These are phyloP conservation scores for Neurospora sp. DNA, from an alignment of 495 filamentous ascomycete genomes.

Conservation along the genomic window DNA sequence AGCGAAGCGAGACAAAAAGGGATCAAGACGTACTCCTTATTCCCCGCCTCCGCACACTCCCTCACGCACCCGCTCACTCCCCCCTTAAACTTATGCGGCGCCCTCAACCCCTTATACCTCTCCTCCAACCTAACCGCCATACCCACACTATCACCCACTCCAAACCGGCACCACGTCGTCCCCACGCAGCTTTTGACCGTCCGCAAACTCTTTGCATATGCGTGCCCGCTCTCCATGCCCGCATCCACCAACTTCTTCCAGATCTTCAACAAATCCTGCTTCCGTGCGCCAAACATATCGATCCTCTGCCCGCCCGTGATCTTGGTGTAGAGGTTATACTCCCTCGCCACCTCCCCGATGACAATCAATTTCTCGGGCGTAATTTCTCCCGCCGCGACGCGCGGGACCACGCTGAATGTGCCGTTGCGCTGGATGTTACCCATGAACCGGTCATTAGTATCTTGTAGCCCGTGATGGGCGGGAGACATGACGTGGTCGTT, in stretches of 20 bases:
- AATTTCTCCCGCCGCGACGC: conserved; percentile 82
- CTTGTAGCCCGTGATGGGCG: conserved; percentile 69
- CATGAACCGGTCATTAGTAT: conserved; percentile 90
- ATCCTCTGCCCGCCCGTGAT: conserved; percentile 94
- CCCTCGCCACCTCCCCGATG: conserved; percentile 81
- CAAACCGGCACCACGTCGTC: conserved; percentile 90
- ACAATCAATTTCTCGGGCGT: conserved; percentile 83
- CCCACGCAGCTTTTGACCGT: conserved; percentile 95
- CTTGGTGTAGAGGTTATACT: conserved; percentile 85
- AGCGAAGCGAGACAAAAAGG: background rate
- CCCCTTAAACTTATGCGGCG: conserved; percentile 90
- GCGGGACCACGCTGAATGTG: conserved; percentile 83
- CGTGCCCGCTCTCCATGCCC: conserved; percentile 93
- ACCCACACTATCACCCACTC: conserved; percentile 91
- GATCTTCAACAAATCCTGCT: conserved; percentile 83
- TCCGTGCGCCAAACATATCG: conserved; percentile 90
- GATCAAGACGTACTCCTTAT: conserved; percentile 61
- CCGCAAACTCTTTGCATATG: conserved; percentile 84
- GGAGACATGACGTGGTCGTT: conserved; percentile 80
- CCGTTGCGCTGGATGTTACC: conserved; percentile 93
- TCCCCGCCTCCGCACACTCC: conserved; percentile 93
- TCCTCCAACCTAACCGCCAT: conserved; percentile 91
- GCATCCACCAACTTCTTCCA: conserved; percentile 78
- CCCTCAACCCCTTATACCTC: conserved; percentile 86
- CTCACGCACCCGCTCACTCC: conserved; percentile 87